Percentiles rank a stretch among this genome's conserved stretches.
Conservation (phyloP, 305 asterid genomes). For the Fraxinus angustifolia region DNA sequence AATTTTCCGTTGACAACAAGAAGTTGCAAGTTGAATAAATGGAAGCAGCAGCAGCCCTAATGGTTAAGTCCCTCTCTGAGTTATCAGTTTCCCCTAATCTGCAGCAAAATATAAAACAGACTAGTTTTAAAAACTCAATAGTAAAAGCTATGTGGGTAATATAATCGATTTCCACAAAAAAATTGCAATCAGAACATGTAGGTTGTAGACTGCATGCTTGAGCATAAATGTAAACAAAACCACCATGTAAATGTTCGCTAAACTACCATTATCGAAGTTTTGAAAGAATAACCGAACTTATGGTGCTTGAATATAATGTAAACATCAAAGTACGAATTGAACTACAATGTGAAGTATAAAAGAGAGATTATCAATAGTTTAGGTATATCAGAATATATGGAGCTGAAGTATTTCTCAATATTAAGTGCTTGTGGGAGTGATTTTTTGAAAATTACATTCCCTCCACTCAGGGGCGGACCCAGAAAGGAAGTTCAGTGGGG, state of each 20-base stretch:
- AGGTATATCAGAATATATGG: background rate
- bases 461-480: background rate
- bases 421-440: background rate
- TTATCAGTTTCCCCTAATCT: conserved; percentile 45
- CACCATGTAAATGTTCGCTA: background rate
- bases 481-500: too few species aligned
- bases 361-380: background rate
- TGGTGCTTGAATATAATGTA: background rate
- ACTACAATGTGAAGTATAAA: background rate
- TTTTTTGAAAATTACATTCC: background rate
- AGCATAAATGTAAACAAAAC: background rate
- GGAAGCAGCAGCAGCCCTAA: conserved; percentile 95
- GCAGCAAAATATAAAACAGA: conserved; percentile 22
- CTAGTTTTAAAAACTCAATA: background rate
- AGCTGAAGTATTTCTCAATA: background rate
- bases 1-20: conserved; percentile 56
- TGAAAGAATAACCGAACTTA: background rate
- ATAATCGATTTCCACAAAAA: background rate
- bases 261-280: background rate
- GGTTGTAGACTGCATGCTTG: background rate
- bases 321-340: background rate
- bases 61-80: conserved; percentile 58
- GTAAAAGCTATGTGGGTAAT: background rate
- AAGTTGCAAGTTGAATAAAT: conserved; percentile 90
- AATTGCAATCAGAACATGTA: background rate